Conservation (phyloP, 805 yeast species). For the Cephaloascus albidus region DNA sequence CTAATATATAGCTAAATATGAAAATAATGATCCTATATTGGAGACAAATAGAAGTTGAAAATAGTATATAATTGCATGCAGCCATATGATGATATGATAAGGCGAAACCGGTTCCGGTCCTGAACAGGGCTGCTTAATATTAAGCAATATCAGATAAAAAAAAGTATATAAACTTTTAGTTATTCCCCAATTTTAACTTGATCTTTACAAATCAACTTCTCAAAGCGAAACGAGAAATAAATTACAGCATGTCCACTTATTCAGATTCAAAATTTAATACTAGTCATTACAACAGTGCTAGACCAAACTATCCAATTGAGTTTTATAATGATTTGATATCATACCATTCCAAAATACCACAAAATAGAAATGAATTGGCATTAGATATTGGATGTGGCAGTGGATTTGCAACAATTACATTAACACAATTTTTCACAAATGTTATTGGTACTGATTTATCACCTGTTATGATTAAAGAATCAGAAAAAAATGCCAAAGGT, state of each 20-base stretch:
- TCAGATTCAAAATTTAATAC: slow-evolving; percentile 44
- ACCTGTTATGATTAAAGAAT: slow-evolving; percentile 41
- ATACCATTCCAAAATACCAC: slow-evolving; percentile 26
- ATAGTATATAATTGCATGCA: no score
- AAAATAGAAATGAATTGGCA: slow-evolving; percentile 18
- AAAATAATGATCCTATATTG: no score
- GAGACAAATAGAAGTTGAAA: no score
- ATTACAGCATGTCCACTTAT: slow-evolving; percentile 58
- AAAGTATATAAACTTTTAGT: no score
- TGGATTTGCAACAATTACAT: slow-evolving; percentile 58
- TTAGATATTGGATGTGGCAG: slow-evolving; percentile 79
- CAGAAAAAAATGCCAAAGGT: slow-evolving; percentile 11
- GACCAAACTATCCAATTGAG: slow-evolving; percentile 58
- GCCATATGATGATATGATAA: no score
- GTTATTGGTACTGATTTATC: slow-evolving; percentile 62
- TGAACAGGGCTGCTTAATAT: no score
- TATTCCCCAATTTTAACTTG: no score
- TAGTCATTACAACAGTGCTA: slow-evolving; percentile 38
- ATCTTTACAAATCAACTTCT: no score
- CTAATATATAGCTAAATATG: no score
- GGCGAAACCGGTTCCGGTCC: no score
- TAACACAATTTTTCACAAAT: slow-evolving; percentile 31
- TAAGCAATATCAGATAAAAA: no score
- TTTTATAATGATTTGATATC: slow-evolving; percentile 32
- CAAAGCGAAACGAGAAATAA: no score